phyloP scores from a whole-genome alignment of 768 basidiomycete species.

The Zangia roseola region DNA sequence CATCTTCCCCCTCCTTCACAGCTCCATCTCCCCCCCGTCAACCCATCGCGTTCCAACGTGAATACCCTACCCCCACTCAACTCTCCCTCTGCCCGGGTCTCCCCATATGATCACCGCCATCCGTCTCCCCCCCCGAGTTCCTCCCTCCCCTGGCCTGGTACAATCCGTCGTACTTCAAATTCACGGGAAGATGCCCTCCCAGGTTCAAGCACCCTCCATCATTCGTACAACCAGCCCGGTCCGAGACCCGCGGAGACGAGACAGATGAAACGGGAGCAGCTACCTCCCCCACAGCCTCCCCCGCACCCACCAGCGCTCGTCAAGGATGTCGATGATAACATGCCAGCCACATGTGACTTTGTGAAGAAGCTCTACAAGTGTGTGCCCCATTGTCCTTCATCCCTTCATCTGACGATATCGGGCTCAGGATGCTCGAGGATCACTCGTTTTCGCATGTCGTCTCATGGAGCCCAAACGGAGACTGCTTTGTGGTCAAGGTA shows the following conservation, averaged over 20 bases:
- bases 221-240: slow-evolving; percentile 23
- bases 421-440: slow-evolving; percentile 83
- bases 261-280: slow-evolving; percentile 31
- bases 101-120: slow-evolving; percentile 26
- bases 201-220: slow-evolving; percentile 16
- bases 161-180: slow-evolving; percentile 38
- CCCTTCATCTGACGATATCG: slow-evolving; percentile 1
- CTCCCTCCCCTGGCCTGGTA: slow-evolving; percentile 23
- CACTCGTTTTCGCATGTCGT: slow-evolving; percentile 69
- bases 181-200: slow-evolving; percentile 43
- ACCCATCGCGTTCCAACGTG: slow-evolving; percentile 32
- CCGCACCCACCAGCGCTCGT: slow-evolving; percentile 17
- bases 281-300: slow-evolving; percentile 23
- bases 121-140: slow-evolving; percentile 28
- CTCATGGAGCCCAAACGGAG: slow-evolving; percentile 79
- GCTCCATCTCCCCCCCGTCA: slow-evolving; percentile 38
- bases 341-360: slow-evolving; percentile 90
- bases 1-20: slow-evolving; percentile 46
- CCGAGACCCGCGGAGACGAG: slow-evolving; percentile 22
- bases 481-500: slow-evolving; percentile 87
- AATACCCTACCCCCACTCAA: slow-evolving; percentile 45
- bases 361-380: slow-evolving; percentile 94
- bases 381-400: slow-evolving; percentile 17
- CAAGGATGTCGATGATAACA: slow-evolving; percentile 59
- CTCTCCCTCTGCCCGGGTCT: slow-evolving; percentile 27